phyloP scores from a whole-genome alignment of 345 rosid genomes.

The Ceriops decandra region DNA sequence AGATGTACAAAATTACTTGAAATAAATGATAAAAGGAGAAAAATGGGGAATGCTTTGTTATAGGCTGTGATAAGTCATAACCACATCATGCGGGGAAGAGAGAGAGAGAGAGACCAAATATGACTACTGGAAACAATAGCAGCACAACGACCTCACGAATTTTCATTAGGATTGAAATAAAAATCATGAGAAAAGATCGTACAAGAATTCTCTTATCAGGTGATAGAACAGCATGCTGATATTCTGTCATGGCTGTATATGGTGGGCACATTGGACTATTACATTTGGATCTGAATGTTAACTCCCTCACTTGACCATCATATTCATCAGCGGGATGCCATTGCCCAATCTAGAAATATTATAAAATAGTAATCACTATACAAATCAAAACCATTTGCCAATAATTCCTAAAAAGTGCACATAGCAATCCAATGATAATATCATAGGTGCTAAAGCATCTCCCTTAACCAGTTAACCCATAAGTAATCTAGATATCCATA shows the following conservation, averaged over 20 bases:
- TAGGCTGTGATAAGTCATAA: background rate
- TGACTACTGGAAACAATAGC: too few relatives aligned
- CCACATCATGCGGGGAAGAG: too few relatives aligned
- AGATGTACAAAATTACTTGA: conserved; percentile 4
- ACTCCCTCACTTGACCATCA: conserved; percentile 96
- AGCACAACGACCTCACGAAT: background rate
- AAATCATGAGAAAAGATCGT: conserved; percentile 9
- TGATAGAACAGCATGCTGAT: conserved; percentile 77
- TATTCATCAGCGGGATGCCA: conserved; percentile 93
- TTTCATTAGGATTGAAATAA: background rate
- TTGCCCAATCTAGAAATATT: conserved; percentile 69
- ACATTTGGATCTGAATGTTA: conserved; percentile 74
- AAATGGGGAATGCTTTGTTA: background rate
- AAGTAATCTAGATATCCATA: too few relatives aligned
- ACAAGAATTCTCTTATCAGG: conserved; percentile 78
- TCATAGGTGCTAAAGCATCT: too few relatives aligned
- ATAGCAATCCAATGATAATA: background rate
- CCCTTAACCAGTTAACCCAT: too few relatives aligned
- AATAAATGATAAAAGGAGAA: background rate
- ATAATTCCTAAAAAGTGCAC: background rate
- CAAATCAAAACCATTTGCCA: background rate
- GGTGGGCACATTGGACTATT: conserved; percentile 99
- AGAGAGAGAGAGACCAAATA: too few relatives aligned
- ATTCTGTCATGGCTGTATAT: conserved; percentile 95
- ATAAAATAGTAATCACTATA: conserved; percentile 9